These are phyloP conservation scores for Parafenestella ontariensis DNA, from an alignment of 2,329 filamentous ascomycete genomes.

Conservation along the genomic window DNA sequence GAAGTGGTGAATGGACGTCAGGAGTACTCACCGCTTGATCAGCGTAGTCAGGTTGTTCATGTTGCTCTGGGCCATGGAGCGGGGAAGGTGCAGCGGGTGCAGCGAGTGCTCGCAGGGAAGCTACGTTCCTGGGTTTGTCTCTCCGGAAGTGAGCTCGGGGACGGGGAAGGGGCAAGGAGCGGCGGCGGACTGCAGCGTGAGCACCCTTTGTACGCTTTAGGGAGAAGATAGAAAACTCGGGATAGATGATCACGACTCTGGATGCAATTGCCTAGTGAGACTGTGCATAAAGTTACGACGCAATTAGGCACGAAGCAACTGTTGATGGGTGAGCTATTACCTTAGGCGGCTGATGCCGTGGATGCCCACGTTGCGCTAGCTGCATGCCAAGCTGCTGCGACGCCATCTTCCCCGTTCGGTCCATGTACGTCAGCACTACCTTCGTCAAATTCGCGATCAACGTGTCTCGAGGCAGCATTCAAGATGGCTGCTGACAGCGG, in stretches of 20 bases:
- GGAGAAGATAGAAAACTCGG: background rate
- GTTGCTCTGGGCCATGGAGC: conserved; percentile 74
- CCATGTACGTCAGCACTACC: conserved; percentile 10
- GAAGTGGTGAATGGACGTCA: background rate
- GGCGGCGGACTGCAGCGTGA: conserved; percentile 35
- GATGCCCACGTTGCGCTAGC: conserved; percentile 22
- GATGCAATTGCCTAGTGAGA: background rate
- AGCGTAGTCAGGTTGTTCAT: conserved; percentile 98
- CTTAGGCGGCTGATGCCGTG: conserved; percentile 5
- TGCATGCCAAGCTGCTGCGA: conserved; percentile 19
- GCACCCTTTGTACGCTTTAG: background rate
- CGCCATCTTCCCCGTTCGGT: background rate
- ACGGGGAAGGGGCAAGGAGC: conserved; percentile 20
- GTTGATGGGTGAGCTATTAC: conserved; percentile 6
- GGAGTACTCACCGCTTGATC: conserved; percentile 84
- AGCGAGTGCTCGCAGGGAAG: conserved; percentile 34
- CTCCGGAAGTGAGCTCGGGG: conserved; percentile 24
- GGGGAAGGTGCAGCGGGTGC: conserved; percentile 36
- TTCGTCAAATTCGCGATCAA: too few relatives aligned
- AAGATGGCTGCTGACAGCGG: conserved; percentile 17
- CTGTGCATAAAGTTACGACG: background rate
- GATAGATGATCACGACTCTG: background rate
- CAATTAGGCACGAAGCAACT: conserved; percentile 8
- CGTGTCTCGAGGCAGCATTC: too few relatives aligned
- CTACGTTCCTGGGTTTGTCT: conserved; percentile 17